Base-by-base conservation (phyloP, 352 stramenopile species). In the Pythium dissotocum region DNA sequence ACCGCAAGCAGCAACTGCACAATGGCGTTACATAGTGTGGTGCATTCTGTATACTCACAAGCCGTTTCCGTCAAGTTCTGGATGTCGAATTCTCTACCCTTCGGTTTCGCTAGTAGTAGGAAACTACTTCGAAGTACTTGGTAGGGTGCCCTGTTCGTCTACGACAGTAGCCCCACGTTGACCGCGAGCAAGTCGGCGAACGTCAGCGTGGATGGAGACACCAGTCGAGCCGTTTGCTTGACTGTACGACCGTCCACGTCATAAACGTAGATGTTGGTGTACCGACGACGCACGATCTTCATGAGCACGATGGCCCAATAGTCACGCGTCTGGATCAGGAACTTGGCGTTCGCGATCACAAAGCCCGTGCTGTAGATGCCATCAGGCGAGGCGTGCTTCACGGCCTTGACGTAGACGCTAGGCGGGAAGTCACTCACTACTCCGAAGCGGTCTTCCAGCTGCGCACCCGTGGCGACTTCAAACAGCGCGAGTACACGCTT, bases 291-390 rank as follows among this genome's bases (percentile, higher is more conserved):
- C 12, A 72, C 61, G 35, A 84, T 54, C 67, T 84, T 85, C 73
- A 85, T 85, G 40, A 80, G 53, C 21, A 80, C 40, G 12, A 85
- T 67, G 4, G 70, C 68, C 62, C 73, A 64, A n/a, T 79, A 67
- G 62, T 88, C 77, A 46, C 77, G 67, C 0, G 77, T 80, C 0
- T 64, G 65, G 32, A 88, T 72, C 28, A 85, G 65, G 28, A 78
- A 88, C 63, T 83, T 83, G 56, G 72, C 65, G 56, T 84, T 83
- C 12, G 77, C 78, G 49, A 89, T 78, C 14, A 89, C 77, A 56
- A 77, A 89, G 2, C 81, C 81, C 57, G 76, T 87, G 67, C 79
- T 79, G 65, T 87, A 89, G 49, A 89, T 85, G 2, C 77, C 81
- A n/a, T 85, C 80, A 14, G 70, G 49, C 4, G 61, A 70, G 36